These are phyloP conservation scores for Cicer cuneatum DNA, from an alignment of 306 rosid genomes.

Conservation along the genomic window DNA sequence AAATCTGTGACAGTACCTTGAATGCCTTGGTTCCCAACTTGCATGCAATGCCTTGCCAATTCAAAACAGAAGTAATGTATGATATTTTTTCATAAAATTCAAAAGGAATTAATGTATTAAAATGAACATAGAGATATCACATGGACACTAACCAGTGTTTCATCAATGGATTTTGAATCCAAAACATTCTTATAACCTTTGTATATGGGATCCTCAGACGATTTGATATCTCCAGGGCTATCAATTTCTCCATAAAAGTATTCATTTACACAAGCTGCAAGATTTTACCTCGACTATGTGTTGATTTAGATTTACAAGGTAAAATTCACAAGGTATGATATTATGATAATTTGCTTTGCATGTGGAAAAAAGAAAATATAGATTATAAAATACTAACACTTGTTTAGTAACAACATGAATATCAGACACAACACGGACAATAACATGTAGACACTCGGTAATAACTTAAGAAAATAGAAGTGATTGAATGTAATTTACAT, in stretches of 20 bases:
- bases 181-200: constrained; percentile 86
- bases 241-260: constrained; percentile 67
- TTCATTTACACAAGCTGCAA: constrained; percentile 84
- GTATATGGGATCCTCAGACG: constrained; percentile 65
- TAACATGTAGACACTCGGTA: background rate
- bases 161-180: constrained; percentile 90
- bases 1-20: constrained; percentile 71
- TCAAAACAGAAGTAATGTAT: constrained; percentile 19
- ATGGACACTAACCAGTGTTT: constrained; percentile 64
- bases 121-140: constrained; percentile 27
- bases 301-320: constrained; percentile 34
- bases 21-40: constrained; percentile 99
- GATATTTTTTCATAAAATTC: background rate
- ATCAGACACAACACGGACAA: background rate
- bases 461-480: background rate
- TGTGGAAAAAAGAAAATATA: background rate
- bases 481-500: background rate
- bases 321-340: constrained; percentile 27
- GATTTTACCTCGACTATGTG: constrained; percentile 38
- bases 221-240: constrained; percentile 42
- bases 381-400: background rate
- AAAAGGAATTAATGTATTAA: constrained; percentile 8
- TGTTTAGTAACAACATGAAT: background rate
- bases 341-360: constrained; percentile 29
- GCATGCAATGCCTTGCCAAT: constrained; percentile 78